These are phyloP conservation scores for Agaricus sinodeliciosus DNA, from an alignment of 768 basidiomycete genomes.

Conservation along the genomic window DNA sequence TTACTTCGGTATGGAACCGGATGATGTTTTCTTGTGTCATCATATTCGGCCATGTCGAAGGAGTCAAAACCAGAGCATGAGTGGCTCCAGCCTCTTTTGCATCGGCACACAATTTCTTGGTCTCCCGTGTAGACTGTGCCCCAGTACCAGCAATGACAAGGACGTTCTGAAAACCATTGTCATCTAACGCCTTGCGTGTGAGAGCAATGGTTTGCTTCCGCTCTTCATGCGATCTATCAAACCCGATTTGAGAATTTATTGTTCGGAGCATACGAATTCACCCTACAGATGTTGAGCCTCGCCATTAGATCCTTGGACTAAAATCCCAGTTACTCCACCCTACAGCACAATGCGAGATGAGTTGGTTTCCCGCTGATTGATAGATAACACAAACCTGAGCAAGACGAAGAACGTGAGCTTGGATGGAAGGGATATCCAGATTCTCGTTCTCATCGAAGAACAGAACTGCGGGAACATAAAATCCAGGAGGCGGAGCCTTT, in stretches of 20 bases:
- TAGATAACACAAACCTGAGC: conserved; percentile 46
- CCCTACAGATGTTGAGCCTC: conserved; percentile 64
- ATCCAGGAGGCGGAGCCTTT: conserved; percentile 53
- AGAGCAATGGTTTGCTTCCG: conserved; percentile 55
- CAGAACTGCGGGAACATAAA: conserved; percentile 75
- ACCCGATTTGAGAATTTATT: not conserved
- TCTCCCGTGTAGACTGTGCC: conserved; percentile 73
- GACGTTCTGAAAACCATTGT: conserved; percentile 59
- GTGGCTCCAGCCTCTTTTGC: conserved; percentile 80
- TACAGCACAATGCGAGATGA: conserved; percentile 24
- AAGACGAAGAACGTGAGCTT: conserved; percentile 65
- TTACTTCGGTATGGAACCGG: conserved; percentile 58
- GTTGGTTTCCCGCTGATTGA: conserved; percentile 12
- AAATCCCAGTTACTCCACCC: conserved; percentile 68
- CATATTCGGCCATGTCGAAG: conserved; percentile 60
- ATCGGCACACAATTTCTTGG: conserved; percentile 58
- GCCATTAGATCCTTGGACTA: conserved; percentile 71
- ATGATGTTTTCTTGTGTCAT: conserved; percentile 61
- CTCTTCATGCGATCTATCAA: conserved; percentile 53
- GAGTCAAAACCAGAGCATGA: conserved; percentile 70
- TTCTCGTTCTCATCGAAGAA: conserved; percentile 67
- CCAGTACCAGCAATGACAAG: conserved; percentile 82
- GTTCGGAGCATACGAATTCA: not conserved
- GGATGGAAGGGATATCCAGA: conserved; percentile 59
- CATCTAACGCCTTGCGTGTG: conserved; percentile 66